Conservation (phyloP, 2,329 filamentous ascomycete genomes). For the Rosellinia necatrix region DNA sequence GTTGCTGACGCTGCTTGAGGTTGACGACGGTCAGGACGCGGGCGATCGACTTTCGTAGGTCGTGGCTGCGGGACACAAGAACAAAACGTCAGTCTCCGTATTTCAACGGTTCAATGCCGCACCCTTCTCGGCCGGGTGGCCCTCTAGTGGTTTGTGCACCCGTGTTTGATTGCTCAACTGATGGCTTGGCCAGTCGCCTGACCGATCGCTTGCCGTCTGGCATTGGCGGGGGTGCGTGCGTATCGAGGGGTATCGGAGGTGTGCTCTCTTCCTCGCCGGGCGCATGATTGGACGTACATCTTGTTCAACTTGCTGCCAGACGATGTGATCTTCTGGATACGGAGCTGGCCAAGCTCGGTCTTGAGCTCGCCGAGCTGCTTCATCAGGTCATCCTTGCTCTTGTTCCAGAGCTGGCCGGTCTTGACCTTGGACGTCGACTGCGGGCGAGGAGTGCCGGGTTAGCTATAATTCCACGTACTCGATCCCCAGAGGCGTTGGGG, state of each 20-base stretch:
- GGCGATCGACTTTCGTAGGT: conserved; percentile 99
- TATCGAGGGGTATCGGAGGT: conserved; percentile 22
- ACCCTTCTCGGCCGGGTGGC: too few relatives aligned
- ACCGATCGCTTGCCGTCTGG: background rate
- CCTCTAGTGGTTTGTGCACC: conserved; percentile 5
- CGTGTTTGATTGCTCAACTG: conserved; percentile 4
- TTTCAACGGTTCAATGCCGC: too few relatives aligned
- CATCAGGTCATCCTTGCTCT: conserved; percentile 98
- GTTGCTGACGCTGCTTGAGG: conserved; percentile 97
- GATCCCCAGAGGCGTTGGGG: background rate
- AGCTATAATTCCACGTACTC: conserved; percentile 18
- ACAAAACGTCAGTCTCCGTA: conserved; percentile 20
- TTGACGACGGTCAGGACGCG: conserved; percentile 99
- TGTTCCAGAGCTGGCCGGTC: conserved; percentile 95
- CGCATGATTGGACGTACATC: conserved; percentile 78
- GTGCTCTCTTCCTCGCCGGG: conserved; percentile 10
- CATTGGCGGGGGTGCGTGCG: conserved; percentile 17
- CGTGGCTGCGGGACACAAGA: conserved; percentile 68
- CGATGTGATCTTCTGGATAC: conserved; percentile 98
- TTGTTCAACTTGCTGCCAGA: conserved; percentile 94
- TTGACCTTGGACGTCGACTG: conserved; percentile 78
- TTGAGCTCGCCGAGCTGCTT: conserved; percentile 96
- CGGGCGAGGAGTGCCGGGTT: conserved; percentile 30
- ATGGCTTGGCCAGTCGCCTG: too few relatives aligned
- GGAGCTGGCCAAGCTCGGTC: conserved; percentile 92